Evolutionary conservation across 139 green algal species (phyloP).

Genomic region (Spirogloea muscicola): DNA sequence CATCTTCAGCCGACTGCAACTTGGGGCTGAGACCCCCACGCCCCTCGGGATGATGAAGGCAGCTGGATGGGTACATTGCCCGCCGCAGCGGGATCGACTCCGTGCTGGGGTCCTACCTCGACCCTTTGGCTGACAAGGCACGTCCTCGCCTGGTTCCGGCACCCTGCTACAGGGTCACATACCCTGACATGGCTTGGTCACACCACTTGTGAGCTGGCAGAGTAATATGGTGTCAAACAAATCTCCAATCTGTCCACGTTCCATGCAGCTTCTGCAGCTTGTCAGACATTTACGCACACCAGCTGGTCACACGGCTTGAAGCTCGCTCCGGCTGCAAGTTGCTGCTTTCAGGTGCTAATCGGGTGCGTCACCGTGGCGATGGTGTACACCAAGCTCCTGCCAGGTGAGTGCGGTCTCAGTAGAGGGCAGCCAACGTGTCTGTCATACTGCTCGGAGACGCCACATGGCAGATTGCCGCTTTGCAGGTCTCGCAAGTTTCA

Average conservation of each 20-base stretch:
- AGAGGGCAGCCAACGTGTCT: not conserved
- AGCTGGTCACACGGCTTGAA: not conserved
- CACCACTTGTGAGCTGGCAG: not conserved
- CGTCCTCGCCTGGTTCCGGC: too few species aligned
- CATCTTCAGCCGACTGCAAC: too few species aligned
- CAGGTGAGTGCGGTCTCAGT: not conserved
- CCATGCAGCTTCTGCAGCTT: not conserved
- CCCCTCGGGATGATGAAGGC: not conserved
- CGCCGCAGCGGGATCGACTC: slow-evolving; percentile 2
- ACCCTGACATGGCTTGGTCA: not conserved
- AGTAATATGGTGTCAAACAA: not conserved
- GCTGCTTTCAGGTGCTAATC: slow-evolving; percentile 3
- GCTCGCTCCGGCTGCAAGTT: not conserved
- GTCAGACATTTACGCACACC: not conserved
- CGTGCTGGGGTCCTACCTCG: slow-evolving; percentile 47
- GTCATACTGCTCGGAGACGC: not conserved
- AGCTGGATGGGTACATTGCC: slow-evolving; percentile 48
- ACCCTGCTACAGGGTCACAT: too few species aligned
- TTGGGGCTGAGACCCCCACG: too few species aligned
- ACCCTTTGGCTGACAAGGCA: slow-evolving; percentile 48
- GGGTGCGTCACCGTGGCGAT: too few species aligned
- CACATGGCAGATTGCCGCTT: not conserved
- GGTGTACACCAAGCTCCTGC: too few species aligned
- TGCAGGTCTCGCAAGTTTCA: too few species aligned
- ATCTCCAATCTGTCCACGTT: not conserved